Base-by-base conservation (phyloP, 176 grass and related monocot species). In the Oryza punctata region DNA sequence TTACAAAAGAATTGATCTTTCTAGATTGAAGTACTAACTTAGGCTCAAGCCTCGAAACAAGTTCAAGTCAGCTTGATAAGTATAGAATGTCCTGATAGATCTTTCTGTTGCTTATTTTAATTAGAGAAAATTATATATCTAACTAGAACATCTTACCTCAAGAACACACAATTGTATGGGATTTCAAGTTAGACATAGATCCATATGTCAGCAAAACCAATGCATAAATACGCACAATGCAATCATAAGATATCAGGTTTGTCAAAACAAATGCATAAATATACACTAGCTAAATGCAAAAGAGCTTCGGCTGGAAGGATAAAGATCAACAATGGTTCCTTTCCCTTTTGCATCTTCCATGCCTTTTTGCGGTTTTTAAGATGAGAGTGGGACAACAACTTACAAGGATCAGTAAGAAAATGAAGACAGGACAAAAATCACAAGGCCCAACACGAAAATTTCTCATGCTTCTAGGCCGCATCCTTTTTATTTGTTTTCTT, bases 401-500 rank as follows among this genome's bases (percentile, higher is more conserved):
- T 65, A 85, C 88, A 72, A 27, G 72, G 52, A 79, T 49, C 65
- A 29, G 88, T 72, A 63, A 57, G 52, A 81, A 71, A 26, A 41
- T 38, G 78, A 66, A 41, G 78, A 35, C 83, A 78, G 32, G 83
- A 81, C 83, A 81, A 85, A 73, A 78, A 71, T 82, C 83, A 82
- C 83, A 78, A 86, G 43, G 83, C 78, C 83, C 83, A 67, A 78
- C 65, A 82, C 57, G 27, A 46, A 78, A 82, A 86, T 86, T 86
- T 90, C 83, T 52, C 88, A 72, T 68, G 83, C 63, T 86, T 90
- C 73, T 81, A 90, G 83, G 83, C 35, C 28, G 78, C 83, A 86
- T 82, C 67, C 67, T 86, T 72, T 82, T 33, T 73, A 82, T 82
- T 73, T 82, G 45, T 65, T 65, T 67, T 26, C 44, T 78, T 78